Conservation (phyloP, 805 yeast genomes). For the Lachancea meyersii region DNA sequence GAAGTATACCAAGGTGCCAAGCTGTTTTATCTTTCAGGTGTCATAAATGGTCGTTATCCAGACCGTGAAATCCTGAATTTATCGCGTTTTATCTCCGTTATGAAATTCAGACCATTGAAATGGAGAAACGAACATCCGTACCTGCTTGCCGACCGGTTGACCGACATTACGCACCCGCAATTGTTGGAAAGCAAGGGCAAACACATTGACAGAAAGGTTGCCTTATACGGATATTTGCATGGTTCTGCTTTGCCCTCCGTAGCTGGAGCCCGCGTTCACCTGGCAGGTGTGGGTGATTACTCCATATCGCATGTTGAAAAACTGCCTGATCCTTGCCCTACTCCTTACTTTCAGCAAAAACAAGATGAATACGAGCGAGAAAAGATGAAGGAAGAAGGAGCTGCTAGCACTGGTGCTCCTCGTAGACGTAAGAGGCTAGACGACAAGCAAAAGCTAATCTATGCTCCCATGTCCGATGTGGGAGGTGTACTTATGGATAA, state of each 20-base stretch:
- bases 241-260: slow-evolving; percentile 76
- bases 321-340: slow-evolving; percentile 97
- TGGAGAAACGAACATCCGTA: slow-evolving; percentile 99
- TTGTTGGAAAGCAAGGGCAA: slow-evolving; percentile 61
- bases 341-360: slow-evolving; percentile 85
- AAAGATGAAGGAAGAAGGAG: slow-evolving; percentile 56
- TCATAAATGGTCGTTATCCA: slow-evolving; percentile 94
- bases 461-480: slow-evolving; percentile 99
- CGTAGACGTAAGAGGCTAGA: slow-evolving; percentile 88
- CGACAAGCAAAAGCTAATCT: slow-evolving; percentile 86
- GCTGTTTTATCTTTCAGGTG: slow-evolving; percentile 89
- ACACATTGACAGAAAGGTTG: slow-evolving; percentile 82
- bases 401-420: slow-evolving; percentile 50
- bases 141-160: slow-evolving; percentile 80
- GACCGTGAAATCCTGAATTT: slow-evolving; percentile 91
- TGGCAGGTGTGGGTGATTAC: slow-evolving; percentile 94
- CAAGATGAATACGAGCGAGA: slow-evolving; percentile 78
- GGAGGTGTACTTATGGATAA: slow-evolving; percentile 96
- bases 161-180: slow-evolving; percentile 92
- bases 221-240: slow-evolving; percentile 89
- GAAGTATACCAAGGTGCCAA: slow-evolving; percentile 98
- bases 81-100: slow-evolving; percentile 87
- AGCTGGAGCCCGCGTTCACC: slow-evolving; percentile 69
- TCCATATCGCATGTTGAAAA: slow-evolving; percentile 72
- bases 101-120: slow-evolving; percentile 98